A percentile compares a stretch with the other conserved stretches of the same genome.
phyloP scores from a whole-genome alignment of 2,329 filamentous ascomycete species.

The Fusarium sp. region DNA sequence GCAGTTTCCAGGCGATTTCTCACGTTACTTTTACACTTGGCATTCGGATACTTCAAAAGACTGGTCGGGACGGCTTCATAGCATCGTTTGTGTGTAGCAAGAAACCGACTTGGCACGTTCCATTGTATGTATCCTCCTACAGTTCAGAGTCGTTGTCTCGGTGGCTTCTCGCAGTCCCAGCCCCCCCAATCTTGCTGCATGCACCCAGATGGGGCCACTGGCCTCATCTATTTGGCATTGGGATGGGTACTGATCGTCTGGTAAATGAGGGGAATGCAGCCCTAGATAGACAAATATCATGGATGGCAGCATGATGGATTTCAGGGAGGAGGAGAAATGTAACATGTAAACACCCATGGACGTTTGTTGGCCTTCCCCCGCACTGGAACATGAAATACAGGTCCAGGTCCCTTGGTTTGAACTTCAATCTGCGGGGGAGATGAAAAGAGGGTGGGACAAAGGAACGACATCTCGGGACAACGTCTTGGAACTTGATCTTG shows the following conservation, averaged over 20 bases:
- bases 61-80: background rate
- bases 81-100: background rate
- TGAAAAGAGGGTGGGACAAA: constrained; percentile 1
- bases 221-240: background rate
- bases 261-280: background rate
- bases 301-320: background rate
- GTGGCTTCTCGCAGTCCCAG: background rate
- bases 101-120: background rate
- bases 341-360: constrained; percentile 13
- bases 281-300: background rate
- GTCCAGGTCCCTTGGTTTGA: background rate
- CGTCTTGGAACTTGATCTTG: background rate
- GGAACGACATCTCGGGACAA: constrained; percentile 1
- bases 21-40: background rate
- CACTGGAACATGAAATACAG: background rate
- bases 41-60: background rate
- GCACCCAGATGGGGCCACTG: background rate
- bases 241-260: constrained; percentile 15
- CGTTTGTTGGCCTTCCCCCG: background rate
- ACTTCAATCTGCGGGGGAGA: constrained; percentile 5
- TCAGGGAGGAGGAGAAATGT: constrained; percentile 32
- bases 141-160: background rate
- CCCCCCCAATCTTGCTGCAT: background rate
- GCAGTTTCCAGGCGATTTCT: background rate
- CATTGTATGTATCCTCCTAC: background rate